Evolutionary conservation across 2,329 filamentous ascomycete genomes (phyloP).

Genomic region (Teratosphaeria viscida): DNA sequence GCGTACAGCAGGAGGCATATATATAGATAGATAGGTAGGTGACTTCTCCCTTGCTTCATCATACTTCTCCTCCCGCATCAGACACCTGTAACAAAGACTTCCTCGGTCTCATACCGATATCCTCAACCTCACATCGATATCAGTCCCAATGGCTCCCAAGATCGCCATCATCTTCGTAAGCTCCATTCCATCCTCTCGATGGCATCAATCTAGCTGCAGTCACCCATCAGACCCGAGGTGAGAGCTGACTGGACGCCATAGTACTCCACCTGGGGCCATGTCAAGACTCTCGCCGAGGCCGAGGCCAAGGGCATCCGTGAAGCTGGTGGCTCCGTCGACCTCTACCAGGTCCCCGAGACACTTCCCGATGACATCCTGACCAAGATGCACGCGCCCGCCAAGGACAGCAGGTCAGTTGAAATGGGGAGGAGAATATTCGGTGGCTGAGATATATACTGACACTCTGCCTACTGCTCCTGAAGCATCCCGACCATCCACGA

Average conservation of each 20-base stretch:
- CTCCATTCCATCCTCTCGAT: slow-evolving; percentile 14
- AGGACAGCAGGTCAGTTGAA: slow-evolving; percentile 39
- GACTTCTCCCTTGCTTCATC: not conserved
- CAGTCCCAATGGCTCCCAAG: slow-evolving; percentile 67
- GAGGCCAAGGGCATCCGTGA: slow-evolving; percentile 84
- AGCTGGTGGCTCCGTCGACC: slow-evolving; percentile 68
- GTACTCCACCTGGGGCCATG: slow-evolving; percentile 95
- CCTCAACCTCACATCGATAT: slow-evolving; percentile 1
- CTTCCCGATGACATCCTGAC: slow-evolving; percentile 68
- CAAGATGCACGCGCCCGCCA: slow-evolving; percentile 85
- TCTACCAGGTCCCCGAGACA: slow-evolving; percentile 86
- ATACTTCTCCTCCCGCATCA: not conserved
- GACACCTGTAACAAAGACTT: not conserved
- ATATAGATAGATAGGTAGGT: not conserved
- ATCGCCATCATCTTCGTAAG: slow-evolving; percentile 82
- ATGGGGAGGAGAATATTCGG: too few relatives aligned
- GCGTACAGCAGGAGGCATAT: not conserved
- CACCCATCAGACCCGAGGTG: too few relatives aligned
- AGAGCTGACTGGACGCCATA: slow-evolving; percentile 25
- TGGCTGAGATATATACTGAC: too few relatives aligned
- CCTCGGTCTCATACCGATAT: not conserved
- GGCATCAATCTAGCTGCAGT: not conserved
- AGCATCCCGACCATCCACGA: slow-evolving; percentile 51
- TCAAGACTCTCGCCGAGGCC: slow-evolving; percentile 71
- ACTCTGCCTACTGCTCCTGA: too few relatives aligned